phyloP scores from a whole-genome alignment of 2,329 filamentous ascomycete species.

The Talaromyces sp. region DNA sequence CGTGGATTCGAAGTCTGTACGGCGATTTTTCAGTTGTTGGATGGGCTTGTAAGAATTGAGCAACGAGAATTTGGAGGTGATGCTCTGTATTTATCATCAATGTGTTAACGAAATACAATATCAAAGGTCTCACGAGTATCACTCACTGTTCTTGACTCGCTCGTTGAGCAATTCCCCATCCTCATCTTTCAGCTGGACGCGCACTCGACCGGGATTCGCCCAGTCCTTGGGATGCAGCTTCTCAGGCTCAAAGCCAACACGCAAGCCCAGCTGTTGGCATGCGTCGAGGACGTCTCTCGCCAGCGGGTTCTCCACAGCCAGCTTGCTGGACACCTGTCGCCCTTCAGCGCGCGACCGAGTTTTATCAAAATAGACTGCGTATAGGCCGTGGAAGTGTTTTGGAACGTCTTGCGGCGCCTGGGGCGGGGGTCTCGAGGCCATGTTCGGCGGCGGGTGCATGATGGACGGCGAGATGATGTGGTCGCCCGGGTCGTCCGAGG shows the following conservation, averaged over 20 bases:
- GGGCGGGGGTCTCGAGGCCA: slow-evolving; percentile 28
- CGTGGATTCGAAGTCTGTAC: slow-evolving; percentile 66
- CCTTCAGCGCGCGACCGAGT: slow-evolving; percentile 63
- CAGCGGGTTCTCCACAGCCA: slow-evolving; percentile 78
- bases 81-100: slow-evolving; percentile 52
- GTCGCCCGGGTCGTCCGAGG: slow-evolving; percentile 48
- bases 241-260: slow-evolving; percentile 74
- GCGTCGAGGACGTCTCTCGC: slow-evolving; percentile 85
- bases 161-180: slow-evolving; percentile 44
- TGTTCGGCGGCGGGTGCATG: slow-evolving; percentile 20
- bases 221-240: slow-evolving; percentile 96
- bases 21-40: slow-evolving; percentile 70
- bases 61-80: slow-evolving; percentile 77
- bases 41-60: slow-evolving; percentile 67
- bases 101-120: not conserved
- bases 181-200: slow-evolving; percentile 62
- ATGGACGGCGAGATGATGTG: slow-evolving; percentile 31
- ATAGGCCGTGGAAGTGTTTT: slow-evolving; percentile 79
- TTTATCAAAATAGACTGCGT: slow-evolving; percentile 92
- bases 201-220: slow-evolving; percentile 89
- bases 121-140: not conserved
- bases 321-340: slow-evolving; percentile 64
- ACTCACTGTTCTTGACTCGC: slow-evolving; percentile 57
- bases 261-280: slow-evolving; percentile 60
- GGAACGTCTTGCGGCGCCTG: slow-evolving; percentile 51